Conservation (phyloP, 306 rosid genomes). For the Rosa rugosa region DNA sequence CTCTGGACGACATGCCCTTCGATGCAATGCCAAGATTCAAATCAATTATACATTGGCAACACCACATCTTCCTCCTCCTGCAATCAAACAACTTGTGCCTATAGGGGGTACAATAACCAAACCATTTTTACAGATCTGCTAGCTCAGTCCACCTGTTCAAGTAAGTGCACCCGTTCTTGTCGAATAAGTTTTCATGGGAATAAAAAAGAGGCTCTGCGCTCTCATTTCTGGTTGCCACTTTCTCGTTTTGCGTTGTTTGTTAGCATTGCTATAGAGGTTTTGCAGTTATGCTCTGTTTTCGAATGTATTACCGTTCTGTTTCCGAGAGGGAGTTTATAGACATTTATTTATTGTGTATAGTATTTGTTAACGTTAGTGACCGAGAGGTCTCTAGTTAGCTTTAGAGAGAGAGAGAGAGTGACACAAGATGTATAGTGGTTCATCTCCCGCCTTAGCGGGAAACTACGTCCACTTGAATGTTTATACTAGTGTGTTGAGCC, state of each 20-base stretch:
- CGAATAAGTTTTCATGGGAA: background rate
- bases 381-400: too few relatives aligned
- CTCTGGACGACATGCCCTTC: constrained; percentile 58
- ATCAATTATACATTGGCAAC: constrained; percentile 39
- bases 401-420: too few relatives aligned
- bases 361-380: too few relatives aligned
- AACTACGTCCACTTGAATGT: too few relatives aligned
- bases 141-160: constrained; percentile 51
- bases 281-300: constrained; percentile 18
- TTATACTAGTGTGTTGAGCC: too few relatives aligned
- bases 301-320: too few relatives aligned
- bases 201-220: background rate
- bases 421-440: too few relatives aligned
- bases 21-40: constrained; percentile 34
- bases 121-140: constrained; percentile 37
- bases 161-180: constrained; percentile 39
- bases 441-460: too few relatives aligned
- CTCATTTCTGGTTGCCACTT: background rate
- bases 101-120: constrained; percentile 47
- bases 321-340: too few relatives aligned
- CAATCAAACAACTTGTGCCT: constrained; percentile 50
- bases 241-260: background rate
- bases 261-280: background rate
- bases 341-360: too few relatives aligned
- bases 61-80: constrained; percentile 38